These are phyloP conservation scores for Auricularia sp. DNA, from an alignment of 768 basidiomycete genomes.

Conservation along the genomic window DNA sequence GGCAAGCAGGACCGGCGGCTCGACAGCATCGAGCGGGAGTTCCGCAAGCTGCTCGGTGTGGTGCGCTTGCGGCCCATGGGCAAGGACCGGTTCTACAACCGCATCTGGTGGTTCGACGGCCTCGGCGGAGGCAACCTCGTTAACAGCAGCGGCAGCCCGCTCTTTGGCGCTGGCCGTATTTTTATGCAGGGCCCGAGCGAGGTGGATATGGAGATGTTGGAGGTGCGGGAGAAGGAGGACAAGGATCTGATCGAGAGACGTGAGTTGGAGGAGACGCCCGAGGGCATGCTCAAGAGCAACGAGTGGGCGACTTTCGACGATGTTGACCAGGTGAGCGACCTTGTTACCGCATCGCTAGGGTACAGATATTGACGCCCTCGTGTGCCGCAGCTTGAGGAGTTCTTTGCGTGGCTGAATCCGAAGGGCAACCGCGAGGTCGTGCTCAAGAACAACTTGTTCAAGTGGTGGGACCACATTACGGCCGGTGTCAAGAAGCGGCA, in stretches of 20 bases:
- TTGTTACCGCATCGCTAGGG: not conserved
- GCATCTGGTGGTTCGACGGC: constrained; percentile 98
- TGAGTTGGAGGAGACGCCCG: constrained; percentile 69
- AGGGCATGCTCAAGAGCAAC: constrained; percentile 56
- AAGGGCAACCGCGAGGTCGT: constrained; percentile 85
- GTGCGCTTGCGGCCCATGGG: constrained; percentile 84
- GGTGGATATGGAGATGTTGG: constrained; percentile 64
- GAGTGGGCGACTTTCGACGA: constrained; percentile 92
- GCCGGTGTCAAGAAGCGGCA: constrained; percentile 69
- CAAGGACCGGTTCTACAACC: constrained; percentile 86
- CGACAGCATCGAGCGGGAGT: constrained; percentile 86
- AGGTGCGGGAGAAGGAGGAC: constrained; percentile 46
- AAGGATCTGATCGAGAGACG: constrained; percentile 46
- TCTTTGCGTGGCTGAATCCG: constrained; percentile 80
- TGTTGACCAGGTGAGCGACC: constrained; percentile 64
- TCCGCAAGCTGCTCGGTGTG: constrained; percentile 77
- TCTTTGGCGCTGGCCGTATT: constrained; percentile 81
- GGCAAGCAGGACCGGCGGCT: constrained; percentile 71
- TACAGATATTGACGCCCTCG: constrained; percentile 5
- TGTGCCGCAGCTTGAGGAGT: constrained; percentile 58
- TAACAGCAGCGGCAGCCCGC: constrained; percentile 64
- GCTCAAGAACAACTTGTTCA: constrained; percentile 63
- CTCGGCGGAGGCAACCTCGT: constrained; percentile 76
- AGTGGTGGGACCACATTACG: constrained; percentile 77
- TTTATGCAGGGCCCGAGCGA: constrained; percentile 90